Evolutionary conservation across 805 yeast genomes (phyloP), one percentile per base, ranked within the genome.

Genomic region (Teunomyces atbi): DNA sequence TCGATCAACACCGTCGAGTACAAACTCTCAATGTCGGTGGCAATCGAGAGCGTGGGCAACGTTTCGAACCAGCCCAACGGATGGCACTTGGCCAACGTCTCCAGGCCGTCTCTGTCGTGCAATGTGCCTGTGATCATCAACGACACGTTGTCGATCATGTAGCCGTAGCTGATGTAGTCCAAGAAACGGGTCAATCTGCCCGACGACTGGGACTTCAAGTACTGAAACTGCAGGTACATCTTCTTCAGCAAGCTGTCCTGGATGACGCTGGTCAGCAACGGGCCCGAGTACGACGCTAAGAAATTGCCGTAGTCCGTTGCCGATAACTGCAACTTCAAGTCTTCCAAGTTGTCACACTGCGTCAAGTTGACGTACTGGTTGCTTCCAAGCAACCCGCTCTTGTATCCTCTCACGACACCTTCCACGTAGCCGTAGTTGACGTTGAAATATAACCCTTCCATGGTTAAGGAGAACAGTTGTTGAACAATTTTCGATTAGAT

Each of bases 11-110:
- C 99, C 1, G 95, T 87, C 59, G 86, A 86, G 71, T 92, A 94
- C 58, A 94, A 77, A n/a, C 94, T 82, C 58, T 90, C 96, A 47
- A 92, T 82, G 66, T 92, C 98, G 2, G 97, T 89, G 41, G 98
- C 97, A 42, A 92, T 94, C 12, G 94, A 81, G 48, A 94, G 76
- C 0, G 98, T 92, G 29, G 99, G 99, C 56, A 94, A 79, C 6
- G 98, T 92, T 57, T 94, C 99, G 61, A 94, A 94, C 97, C 97
- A 91, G 38, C 99, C 99, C 57, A 94, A 76, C 0, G 99, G 99
- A 64, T 94, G 96, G 65, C 97, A 90, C 63, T 97, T 83, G 48
- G 83, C 82, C 59, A 94, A 77, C 44, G 95, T 85, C 61, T 94
- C 99, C 35, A 82, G 69, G 60, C 88, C 83, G 67, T 95, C 97